Conservation (phyloP, 257 asterid genomes). For the Cinchona pubescens region DNA sequence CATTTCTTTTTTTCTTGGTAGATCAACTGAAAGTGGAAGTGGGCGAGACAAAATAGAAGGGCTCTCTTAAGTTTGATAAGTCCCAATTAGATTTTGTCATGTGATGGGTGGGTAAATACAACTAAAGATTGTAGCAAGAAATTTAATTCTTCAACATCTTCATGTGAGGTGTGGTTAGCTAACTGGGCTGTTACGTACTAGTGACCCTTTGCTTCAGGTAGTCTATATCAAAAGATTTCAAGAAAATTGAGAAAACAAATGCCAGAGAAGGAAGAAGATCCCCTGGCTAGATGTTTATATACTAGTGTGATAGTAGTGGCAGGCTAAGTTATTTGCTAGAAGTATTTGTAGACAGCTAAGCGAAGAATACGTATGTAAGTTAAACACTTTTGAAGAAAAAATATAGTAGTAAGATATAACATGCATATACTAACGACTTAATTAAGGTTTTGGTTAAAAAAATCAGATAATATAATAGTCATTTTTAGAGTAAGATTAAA, state of each 20-base stretch:
- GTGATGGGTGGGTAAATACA: slow-evolving; percentile 7
- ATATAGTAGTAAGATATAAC: not conserved
- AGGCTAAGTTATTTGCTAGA: not conserved
- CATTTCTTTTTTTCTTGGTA: slow-evolving; percentile 17
- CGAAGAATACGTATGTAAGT: no score
- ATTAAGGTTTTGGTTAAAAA: not conserved
- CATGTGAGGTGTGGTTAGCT: slow-evolving; percentile 25
- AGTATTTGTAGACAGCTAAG: slow-evolving; percentile 13
- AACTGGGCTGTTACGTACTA: slow-evolving; percentile 13
- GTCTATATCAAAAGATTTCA: not conserved
- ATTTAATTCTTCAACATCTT: slow-evolving; percentile 18
- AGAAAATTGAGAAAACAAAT: not conserved
- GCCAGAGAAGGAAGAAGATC: slow-evolving; percentile 3
- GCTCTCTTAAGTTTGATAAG: slow-evolving; percentile 9
- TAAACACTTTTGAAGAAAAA: not conserved
- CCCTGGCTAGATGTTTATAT: not conserved
- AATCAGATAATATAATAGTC: not conserved
- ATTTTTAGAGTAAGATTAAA: no score
- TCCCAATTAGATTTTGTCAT: slow-evolving; percentile 23
- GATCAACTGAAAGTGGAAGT: slow-evolving; percentile 20
- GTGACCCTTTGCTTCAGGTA: slow-evolving; percentile 12
- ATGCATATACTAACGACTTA: no score
- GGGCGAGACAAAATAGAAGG: slow-evolving; percentile 6
- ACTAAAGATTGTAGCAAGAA: not conserved
- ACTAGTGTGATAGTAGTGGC: not conserved